Percentiles rank a stretch among this genome's conserved stretches.
These are phyloP conservation scores for Globisporangium takayamanum DNA, from an alignment of 352 stramenopile genomes.

Conservation along the genomic window DNA sequence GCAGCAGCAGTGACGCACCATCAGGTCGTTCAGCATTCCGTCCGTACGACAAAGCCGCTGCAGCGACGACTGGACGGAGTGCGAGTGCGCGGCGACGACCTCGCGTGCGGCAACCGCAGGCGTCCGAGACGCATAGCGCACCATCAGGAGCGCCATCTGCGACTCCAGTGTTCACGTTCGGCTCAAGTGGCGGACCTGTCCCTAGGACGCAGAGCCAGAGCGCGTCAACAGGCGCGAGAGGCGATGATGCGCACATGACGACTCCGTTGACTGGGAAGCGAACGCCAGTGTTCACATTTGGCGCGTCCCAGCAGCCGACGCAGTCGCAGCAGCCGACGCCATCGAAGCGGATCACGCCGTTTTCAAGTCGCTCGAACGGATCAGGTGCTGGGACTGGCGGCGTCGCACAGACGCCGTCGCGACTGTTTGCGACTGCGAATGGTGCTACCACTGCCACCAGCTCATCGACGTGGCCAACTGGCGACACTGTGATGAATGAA, in stretches of 20 bases:
- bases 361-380: too few species aligned
- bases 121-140: not conserved
- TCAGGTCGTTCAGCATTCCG: not conserved
- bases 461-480: not conserved
- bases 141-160: not conserved
- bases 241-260: not conserved
- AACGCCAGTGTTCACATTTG: too few species aligned
- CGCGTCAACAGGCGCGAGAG: not conserved
- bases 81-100: not conserved
- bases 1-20: not conserved
- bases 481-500: constrained; percentile 10
- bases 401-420: not conserved
- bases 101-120: not conserved
- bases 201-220: too few species aligned
- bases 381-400: not conserved
- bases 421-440: not conserved
- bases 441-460: not conserved
- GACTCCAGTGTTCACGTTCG: constrained; percentile 3
- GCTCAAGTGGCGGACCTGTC: not conserved
- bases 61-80: not conserved
- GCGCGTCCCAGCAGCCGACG: too few species aligned
- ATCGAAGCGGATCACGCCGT: too few species aligned
- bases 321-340: too few species aligned
- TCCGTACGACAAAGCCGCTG: constrained; percentile 8
- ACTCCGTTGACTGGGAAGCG: too few species aligned